Conservation (phyloP, 163 green algal genomes). For the Chlamydomonas reinhardtii region DNA sequence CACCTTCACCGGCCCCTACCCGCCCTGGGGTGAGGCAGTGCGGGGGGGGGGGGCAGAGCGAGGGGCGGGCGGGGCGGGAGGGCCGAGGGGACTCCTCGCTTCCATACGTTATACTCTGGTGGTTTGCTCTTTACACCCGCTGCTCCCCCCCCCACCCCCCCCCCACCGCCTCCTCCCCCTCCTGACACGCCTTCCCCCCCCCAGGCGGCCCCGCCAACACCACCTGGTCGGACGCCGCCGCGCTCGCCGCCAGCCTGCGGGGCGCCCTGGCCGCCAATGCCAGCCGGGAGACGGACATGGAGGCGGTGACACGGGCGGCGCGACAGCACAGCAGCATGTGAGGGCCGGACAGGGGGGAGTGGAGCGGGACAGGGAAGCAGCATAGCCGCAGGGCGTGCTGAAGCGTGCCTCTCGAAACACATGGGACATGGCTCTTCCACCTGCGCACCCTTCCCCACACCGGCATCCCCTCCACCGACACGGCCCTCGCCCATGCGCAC, state of each 20-base stretch:
- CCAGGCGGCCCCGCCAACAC: not conserved
- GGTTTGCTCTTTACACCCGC: too few relatives aligned
- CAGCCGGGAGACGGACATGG: not conserved
- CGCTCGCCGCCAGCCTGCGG: not conserved
- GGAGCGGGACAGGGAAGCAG: too few relatives aligned
- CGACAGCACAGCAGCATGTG: not conserved
- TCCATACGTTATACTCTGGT: too few relatives aligned
- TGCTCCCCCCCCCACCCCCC: not conserved
- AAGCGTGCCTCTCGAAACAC: too few relatives aligned
- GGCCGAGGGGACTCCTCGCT: not conserved
- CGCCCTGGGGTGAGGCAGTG: slow-evolving; percentile 1
- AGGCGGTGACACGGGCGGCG: not conserved
- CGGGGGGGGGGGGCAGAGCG: not conserved
- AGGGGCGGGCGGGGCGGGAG: not conserved
- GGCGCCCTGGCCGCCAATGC: slow-evolving; percentile 14
- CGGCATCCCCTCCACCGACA: too few relatives aligned
- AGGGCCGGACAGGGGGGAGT: not conserved
- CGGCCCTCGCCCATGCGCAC: too few relatives aligned
- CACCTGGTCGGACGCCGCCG: not conserved
- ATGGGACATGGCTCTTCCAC: too few relatives aligned
- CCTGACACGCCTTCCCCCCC: not conserved
- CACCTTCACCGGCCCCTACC: slow-evolving; percentile 1
- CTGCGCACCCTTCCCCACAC: too few relatives aligned
- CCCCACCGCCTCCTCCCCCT: not conserved
- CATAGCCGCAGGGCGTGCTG: too few relatives aligned